phyloP scores from a whole-genome alignment of 2,329 filamentous ascomycete species.

The Rhexocercosporidium sp. region DNA sequence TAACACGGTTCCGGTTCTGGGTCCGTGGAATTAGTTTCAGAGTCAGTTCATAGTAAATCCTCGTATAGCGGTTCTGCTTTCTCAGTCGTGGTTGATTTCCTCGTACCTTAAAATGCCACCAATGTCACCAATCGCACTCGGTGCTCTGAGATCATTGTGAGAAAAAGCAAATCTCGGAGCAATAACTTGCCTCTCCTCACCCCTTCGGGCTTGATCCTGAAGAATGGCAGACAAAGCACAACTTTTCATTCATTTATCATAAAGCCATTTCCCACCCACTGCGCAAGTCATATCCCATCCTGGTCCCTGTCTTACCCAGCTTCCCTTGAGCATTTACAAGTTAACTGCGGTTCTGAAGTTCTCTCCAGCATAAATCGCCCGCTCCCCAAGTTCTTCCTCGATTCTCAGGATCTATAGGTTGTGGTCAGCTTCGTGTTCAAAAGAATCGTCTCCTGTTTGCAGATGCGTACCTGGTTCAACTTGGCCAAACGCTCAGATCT shows the following conservation, averaged over 20 bases:
- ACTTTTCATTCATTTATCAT: slow-evolving; percentile 32
- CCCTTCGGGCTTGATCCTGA: too few relatives aligned
- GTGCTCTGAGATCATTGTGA: too few relatives aligned
- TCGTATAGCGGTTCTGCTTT: too few relatives aligned
- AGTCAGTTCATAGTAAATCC: too few relatives aligned
- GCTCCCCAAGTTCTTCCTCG: slow-evolving; percentile 95
- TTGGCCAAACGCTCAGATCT: slow-evolving; percentile 98
- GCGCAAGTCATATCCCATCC: slow-evolving; percentile 20
- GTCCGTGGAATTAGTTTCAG: background rate
- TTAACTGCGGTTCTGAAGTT: slow-evolving; percentile 93
- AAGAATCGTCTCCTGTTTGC: background rate
- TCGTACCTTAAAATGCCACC: background rate
- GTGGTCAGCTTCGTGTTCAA: slow-evolving; percentile 13
- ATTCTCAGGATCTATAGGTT: slow-evolving; percentile 80
- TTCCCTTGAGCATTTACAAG: slow-evolving; percentile 61
- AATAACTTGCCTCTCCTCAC: too few relatives aligned
- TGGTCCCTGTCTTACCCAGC: slow-evolving; percentile 17
- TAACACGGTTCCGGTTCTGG: background rate
- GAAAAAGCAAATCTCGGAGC: too few relatives aligned
- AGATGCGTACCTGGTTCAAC: slow-evolving; percentile 76
- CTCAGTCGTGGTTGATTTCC: background rate
- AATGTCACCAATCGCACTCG: too few relatives aligned
- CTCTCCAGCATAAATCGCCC: slow-evolving; percentile 86
- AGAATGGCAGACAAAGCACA: slow-evolving; percentile 19
- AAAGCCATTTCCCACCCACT: slow-evolving; percentile 10